A percentile compares a stretch with the other conserved stretches of the same genome.
Conservation (phyloP, 768 basidiomycete species). For the Pleurotus djamor region DNA sequence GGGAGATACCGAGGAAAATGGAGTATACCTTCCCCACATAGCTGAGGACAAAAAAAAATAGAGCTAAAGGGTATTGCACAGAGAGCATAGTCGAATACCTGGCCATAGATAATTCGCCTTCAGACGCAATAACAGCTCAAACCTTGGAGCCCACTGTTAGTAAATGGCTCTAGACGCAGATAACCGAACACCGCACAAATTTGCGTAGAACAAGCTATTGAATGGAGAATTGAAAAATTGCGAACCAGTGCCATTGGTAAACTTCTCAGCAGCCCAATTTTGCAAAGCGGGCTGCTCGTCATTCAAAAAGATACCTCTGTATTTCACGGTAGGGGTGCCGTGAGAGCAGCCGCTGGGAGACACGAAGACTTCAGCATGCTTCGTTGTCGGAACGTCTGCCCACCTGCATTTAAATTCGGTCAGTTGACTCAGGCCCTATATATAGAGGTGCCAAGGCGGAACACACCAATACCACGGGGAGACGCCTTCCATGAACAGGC, state of each 20-base stretch:
- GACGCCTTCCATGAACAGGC: slow-evolving; percentile 59
- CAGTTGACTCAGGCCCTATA: slow-evolving; percentile 7
- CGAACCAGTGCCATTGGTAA: slow-evolving; percentile 60
- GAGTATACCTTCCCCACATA: slow-evolving; percentile 36
- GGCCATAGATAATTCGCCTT: slow-evolving; percentile 77
- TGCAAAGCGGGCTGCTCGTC: slow-evolving; percentile 74
- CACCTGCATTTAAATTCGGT: slow-evolving; percentile 41
- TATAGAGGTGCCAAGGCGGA: not conserved
- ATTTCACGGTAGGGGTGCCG: slow-evolving; percentile 66
- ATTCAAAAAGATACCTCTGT: slow-evolving; percentile 72
- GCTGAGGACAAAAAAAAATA: slow-evolving; percentile 21
- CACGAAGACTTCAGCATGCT: slow-evolving; percentile 47
- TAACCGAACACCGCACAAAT: slow-evolving; percentile 34
- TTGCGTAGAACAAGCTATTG: slow-evolving; percentile 59
- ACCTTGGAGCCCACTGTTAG: slow-evolving; percentile 30
- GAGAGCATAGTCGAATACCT: slow-evolving; percentile 22
- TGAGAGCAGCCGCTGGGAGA: slow-evolving; percentile 45
- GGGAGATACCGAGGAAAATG: not conserved
- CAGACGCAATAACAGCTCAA: slow-evolving; percentile 63
- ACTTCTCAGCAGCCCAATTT: slow-evolving; percentile 70
- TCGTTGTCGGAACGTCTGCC: slow-evolving; percentile 71
- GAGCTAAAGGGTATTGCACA: not conserved
- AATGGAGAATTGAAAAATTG: slow-evolving; percentile 52
- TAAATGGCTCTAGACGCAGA: not conserved
- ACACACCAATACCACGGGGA: not conserved